Evolutionary conservation across 1,139 yeast species (phyloP).

Genomic region (Candida buenavistaensis): DNA sequence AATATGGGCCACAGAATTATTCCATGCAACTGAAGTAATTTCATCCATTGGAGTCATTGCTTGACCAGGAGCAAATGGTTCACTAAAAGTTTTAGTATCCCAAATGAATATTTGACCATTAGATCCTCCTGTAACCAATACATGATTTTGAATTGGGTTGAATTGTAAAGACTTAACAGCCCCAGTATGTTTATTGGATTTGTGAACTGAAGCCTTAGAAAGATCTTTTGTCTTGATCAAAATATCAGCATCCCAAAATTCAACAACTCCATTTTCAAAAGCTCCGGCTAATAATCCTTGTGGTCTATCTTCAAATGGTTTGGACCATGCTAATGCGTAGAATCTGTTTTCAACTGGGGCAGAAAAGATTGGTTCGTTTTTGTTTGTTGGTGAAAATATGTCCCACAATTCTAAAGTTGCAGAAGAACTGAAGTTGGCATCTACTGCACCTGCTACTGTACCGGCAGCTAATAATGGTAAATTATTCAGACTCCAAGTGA

Average conservation of each 20-base stretch:
- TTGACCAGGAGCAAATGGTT: constrained; percentile 73
- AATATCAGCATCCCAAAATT: constrained; percentile 67
- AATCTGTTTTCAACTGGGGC: constrained; percentile 62
- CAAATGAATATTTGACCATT: constrained; percentile 86
- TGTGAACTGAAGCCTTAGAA: constrained; percentile 43
- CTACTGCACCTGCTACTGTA: constrained; percentile 93
- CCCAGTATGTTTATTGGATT: constrained; percentile 63
- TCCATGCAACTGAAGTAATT: constrained; percentile 86
- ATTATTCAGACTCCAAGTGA: constrained; percentile 88
- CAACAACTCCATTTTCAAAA: constrained; percentile 76
- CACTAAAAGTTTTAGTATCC: constrained; percentile 69
- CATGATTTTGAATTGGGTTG: constrained; percentile 70
- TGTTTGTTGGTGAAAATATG: constrained; percentile 48
- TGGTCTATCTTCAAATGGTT: constrained; percentile 53
- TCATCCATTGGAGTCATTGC: constrained; percentile 84
- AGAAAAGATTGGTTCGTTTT: constrained; percentile 48
- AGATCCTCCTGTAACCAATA: constrained; percentile 84
- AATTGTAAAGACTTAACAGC: constrained; percentile 75
- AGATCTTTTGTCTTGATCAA: constrained; percentile 41
- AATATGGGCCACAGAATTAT: constrained; percentile 78
- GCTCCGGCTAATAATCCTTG: constrained; percentile 82
- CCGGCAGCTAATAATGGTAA: constrained; percentile 84
- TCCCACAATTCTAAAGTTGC: constrained; percentile 81
- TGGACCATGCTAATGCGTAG: constrained; percentile 86
- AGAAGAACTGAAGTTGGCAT: constrained; percentile 77